phyloP scores from a whole-genome alignment of 495 filamentous ascomycete genomes.

The Tuber brumale region DNA sequence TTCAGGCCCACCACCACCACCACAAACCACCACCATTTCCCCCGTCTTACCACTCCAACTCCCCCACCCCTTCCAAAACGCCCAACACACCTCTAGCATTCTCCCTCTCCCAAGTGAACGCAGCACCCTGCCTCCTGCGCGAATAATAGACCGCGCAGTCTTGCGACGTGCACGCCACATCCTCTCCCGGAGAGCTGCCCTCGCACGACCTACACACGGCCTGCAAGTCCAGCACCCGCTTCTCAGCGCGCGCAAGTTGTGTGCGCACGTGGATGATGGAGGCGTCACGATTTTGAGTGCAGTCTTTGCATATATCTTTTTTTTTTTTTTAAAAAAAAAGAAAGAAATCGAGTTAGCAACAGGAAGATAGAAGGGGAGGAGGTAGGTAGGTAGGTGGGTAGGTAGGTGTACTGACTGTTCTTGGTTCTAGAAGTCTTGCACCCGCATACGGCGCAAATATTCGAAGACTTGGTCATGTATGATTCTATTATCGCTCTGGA shows the following conservation, averaged over 20 bases:
- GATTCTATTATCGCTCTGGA: constrained; percentile 61
- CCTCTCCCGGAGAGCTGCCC: constrained; percentile 61
- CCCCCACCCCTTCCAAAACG: constrained; percentile 49
- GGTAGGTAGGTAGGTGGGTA: too few species aligned
- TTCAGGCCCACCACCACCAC: background rate
- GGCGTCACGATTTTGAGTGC: constrained; percentile 51
- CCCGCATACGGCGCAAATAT: constrained; percentile 64
- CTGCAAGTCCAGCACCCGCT: constrained; percentile 58
- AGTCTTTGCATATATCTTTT: constrained; percentile 59
- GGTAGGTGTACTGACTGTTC: constrained; percentile 39
- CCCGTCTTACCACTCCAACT: constrained; percentile 4
- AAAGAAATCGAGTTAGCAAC: constrained; percentile 21
- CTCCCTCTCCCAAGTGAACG: constrained; percentile 54
- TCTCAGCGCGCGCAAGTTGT: constrained; percentile 58
- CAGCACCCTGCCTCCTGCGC: constrained; percentile 61
- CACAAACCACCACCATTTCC: background rate
- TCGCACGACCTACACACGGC: constrained; percentile 78
- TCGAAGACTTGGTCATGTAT: constrained; percentile 68
- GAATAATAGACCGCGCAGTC: constrained; percentile 94
- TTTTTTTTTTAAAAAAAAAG: constrained; percentile 8
- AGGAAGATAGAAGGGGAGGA: too few species aligned
- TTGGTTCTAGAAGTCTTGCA: constrained; percentile 53
- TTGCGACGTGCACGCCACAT: constrained; percentile 75
- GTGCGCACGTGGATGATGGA: constrained; percentile 58
- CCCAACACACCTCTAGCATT: constrained; percentile 54